Percentiles rank a stretch among this genome's conserved stretches.
phyloP scores from a whole-genome alignment of 1,139 yeast species.

The Ashbya aceris region DNA sequence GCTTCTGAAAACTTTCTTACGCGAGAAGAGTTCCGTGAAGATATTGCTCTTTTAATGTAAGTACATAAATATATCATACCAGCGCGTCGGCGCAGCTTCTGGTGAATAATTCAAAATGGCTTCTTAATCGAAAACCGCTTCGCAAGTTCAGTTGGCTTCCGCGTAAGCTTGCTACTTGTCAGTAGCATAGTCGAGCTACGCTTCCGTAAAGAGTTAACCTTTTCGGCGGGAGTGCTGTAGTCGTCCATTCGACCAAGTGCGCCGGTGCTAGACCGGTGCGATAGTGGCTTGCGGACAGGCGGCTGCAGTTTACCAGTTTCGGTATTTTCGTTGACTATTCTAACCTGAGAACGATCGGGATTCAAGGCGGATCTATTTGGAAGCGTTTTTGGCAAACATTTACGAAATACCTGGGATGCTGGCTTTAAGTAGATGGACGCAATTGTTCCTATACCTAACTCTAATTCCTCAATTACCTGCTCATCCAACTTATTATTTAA shows the following conservation, averaged over 20 bases:
- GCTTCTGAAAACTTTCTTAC: conserved; percentile 20
- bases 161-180: conserved; percentile 19
- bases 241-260: conserved; percentile 29
- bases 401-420: conserved; percentile 65
- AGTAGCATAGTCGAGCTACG: conserved; percentile 21
- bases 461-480: conserved; percentile 65
- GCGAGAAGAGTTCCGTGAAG: conserved; percentile 30
- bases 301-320: conserved; percentile 1
- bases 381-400: conserved; percentile 47
- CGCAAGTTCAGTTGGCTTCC: conserved; percentile 21
- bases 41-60: conserved; percentile 19
- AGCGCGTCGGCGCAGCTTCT: neutral
- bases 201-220: conserved; percentile 28
- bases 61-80: neutral
- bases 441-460: conserved; percentile 68
- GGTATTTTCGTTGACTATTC: conserved; percentile 10
- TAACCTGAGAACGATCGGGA: conserved; percentile 13
- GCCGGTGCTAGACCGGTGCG: conserved; percentile 3
- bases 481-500: conserved; percentile 70
- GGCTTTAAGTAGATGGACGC: conserved; percentile 84
- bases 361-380: conserved; percentile 55
- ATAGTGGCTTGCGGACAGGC: conserved; percentile 3
- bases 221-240: conserved; percentile 32
- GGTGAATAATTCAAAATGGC: conserved; percentile 6
- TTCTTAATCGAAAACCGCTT: conserved; percentile 29